Conservation (phyloP, 2,329 filamentous ascomycete genomes). For the Xylariaceae sp. region DNA sequence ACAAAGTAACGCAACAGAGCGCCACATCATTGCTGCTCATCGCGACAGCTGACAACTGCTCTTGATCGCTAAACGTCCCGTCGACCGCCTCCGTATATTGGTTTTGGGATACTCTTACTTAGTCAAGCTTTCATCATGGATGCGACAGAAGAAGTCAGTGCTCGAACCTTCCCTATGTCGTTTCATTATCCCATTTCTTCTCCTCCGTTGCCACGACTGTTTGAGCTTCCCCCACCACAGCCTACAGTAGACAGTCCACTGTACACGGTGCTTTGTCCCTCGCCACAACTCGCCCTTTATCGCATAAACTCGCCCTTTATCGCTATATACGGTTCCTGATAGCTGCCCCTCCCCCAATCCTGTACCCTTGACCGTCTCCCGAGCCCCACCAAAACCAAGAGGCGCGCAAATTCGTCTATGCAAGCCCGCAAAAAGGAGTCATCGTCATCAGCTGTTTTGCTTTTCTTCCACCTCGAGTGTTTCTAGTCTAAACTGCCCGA, state of each 20-base stretch:
- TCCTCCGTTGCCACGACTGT: too few relatives aligned
- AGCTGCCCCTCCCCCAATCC: slow-evolving; percentile 14
- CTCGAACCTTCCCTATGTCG: too few relatives aligned
- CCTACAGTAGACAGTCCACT: too few relatives aligned
- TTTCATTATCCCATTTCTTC: neutral
- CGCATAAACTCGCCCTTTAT: too few relatives aligned
- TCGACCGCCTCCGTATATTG: neutral
- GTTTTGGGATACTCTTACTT: too few relatives aligned
- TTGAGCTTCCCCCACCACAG: neutral
- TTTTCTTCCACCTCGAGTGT: neutral
- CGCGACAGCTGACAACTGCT: neutral
- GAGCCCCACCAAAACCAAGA: slow-evolving; percentile 17
- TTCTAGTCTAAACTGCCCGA: too few relatives aligned
- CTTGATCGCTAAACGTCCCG: slow-evolving; percentile 7
- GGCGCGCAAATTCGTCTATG: slow-evolving; percentile 15
- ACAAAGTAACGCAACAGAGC: too few relatives aligned
- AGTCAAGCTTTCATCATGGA: slow-evolving; percentile 16
- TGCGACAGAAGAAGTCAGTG: slow-evolving; percentile 16
- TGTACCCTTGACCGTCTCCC: slow-evolving; percentile 3
- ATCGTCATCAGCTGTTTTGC: slow-evolving; percentile 11
- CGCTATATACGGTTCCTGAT: neutral
- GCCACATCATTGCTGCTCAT: too few relatives aligned
- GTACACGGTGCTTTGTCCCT: neutral
- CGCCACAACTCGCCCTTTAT: neutral
- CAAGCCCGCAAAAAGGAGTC: slow-evolving; percentile 16